Evolutionary conservation across 108 stramenopile species (phyloP).

Genomic region (Skeletonema grethae): DNA sequence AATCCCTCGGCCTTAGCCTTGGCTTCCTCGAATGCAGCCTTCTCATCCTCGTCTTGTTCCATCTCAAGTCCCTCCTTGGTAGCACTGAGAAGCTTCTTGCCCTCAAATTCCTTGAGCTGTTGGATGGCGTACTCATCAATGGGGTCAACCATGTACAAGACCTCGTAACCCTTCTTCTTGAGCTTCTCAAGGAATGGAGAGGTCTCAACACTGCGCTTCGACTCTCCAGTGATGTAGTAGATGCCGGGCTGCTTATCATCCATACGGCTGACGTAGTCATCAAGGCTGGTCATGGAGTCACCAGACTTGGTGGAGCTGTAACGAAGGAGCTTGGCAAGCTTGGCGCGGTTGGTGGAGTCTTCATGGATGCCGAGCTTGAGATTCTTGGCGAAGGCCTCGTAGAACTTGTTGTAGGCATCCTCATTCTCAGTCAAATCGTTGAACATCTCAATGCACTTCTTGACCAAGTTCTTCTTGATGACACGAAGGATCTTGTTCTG

Average conservation of each 20-base stretch:
- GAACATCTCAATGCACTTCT: slow-evolving; percentile 99
- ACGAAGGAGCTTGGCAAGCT: slow-evolving; percentile 99
- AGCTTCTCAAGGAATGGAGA: slow-evolving; percentile 99
- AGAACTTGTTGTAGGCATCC: slow-evolving; percentile 99
- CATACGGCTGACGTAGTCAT: slow-evolving; percentile 99
- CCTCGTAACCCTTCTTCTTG: slow-evolving; percentile 99
- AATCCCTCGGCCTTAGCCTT: slow-evolving; percentile 96
- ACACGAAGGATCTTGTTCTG: slow-evolving; percentile 99
- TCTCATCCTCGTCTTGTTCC: slow-evolving; percentile 96
- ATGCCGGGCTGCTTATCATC: slow-evolving; percentile 98
- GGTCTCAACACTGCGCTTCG: slow-evolving; percentile 97
- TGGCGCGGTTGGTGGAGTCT: slow-evolving; percentile 99
- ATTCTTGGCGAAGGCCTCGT: slow-evolving; percentile 99
- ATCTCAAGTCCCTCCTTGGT: slow-evolving; percentile 99
- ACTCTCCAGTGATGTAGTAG: slow-evolving; percentile 99
- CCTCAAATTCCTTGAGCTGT: slow-evolving; percentile 99
- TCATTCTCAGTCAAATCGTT: slow-evolving; percentile 98
- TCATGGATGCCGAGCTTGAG: slow-evolving; percentile 99
- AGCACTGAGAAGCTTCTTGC: slow-evolving; percentile 99
- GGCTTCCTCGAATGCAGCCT: slow-evolving; percentile 97
- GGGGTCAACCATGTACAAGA: slow-evolving; percentile 99
- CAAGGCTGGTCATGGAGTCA: slow-evolving; percentile 98
- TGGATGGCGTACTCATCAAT: slow-evolving; percentile 99
- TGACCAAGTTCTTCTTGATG: slow-evolving; percentile 99
- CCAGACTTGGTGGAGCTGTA: slow-evolving; percentile 99